Evolutionary conservation across 805 yeast genomes (phyloP).

Genomic region (Metschnikowia sp.): DNA sequence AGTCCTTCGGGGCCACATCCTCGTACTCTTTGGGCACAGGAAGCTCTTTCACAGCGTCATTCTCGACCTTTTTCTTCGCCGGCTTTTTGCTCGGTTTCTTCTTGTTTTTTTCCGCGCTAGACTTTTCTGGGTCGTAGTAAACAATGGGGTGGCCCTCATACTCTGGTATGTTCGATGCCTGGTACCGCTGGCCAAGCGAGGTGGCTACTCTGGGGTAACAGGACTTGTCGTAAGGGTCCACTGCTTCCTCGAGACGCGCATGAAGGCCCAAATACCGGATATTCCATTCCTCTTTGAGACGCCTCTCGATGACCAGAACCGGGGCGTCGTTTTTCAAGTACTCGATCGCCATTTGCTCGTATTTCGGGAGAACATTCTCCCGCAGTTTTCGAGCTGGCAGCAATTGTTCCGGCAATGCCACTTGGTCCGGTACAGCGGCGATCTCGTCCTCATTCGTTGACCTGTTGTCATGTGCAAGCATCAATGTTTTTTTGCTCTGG

Average conservation of each 20-base stretch:
- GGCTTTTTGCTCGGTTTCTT: conserved; percentile 12
- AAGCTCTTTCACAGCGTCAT: conserved; percentile 24
- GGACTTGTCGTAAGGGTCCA: conserved; percentile 67
- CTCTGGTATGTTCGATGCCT: conserved; percentile 60
- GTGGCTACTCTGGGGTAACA: conserved; percentile 81
- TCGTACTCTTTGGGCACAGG: conserved; percentile 48
- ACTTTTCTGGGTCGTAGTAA: conserved; percentile 51
- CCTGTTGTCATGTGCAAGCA: conserved; percentile 42
- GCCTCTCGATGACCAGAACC: conserved; percentile 42
- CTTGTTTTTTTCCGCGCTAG: conserved; percentile 3
- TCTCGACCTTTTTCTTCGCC: conserved; percentile 18
- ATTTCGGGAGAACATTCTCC: conserved; percentile 39
- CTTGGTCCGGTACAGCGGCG: conserved; percentile 2
- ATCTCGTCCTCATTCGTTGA: conserved; percentile 37
- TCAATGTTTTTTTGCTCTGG: conserved; percentile 35
- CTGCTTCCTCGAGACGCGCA: conserved; percentile 68
- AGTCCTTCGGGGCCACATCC: conserved; percentile 41
- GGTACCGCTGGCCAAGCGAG: conserved; percentile 70
- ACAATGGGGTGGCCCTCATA: conserved; percentile 59
- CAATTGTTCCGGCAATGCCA: no score
- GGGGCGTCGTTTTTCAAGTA: conserved; percentile 47
- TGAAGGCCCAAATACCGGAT: conserved; percentile 77
- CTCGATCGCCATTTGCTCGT: conserved; percentile 54
- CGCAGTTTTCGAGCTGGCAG: neutral
- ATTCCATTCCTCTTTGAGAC: conserved; percentile 73